Evolutionary conservation across 169 alveolate genomes (phyloP), one percentile per base, ranked within the genome.

Genomic region (Eimeria falciformis): DNA sequence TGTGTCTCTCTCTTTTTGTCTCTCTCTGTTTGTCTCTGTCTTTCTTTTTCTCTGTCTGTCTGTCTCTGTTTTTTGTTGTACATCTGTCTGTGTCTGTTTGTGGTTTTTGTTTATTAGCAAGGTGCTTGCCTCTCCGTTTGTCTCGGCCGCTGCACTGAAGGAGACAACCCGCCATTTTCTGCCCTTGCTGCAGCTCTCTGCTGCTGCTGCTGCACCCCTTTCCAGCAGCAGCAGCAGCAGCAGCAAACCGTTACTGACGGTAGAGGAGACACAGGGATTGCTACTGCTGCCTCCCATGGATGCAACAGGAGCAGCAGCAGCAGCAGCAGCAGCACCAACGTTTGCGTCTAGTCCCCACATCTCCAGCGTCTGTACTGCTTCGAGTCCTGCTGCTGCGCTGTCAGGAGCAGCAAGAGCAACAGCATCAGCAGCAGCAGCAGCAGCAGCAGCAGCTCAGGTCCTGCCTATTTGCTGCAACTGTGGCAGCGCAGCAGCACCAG

Each of bases 141-240:
- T n/a, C 7, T 58, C 71, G 9, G 71, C 71, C 7, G 71, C 71
- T 14, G 71, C 71, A 5, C 71, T 58, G 33, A 27, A 58, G 27
- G 71, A 58, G 25, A 27, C 71, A 7, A 58, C 71, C 5, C 33
- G 27, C 7, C 71, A 58, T 7, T 21, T 58, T 14, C 18, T 58
- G 71, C 71, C 71, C 33, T 27, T 58, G 11, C 25, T 58, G 71
- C 18, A 14, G 18, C 71, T 58, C 33, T 7, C 11, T 58, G 71
- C 27, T 58, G 71, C 71, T 14, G 71, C 71, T 5, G 23, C 23
- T 6, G 21, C 7, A 14, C 9, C 33, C 71, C 9, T 14, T 21
- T 11, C 33, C 71, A 58, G 71, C 71, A n/a, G 71, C 71, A 58
- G 27, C 4, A 62, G 23, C 73, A 62, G 73, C 73, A 62, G 1